Evolutionary conservation across 176 grass and related monocot genomes (phyloP).

Genomic region (Rhynchospora breviuscula): DNA sequence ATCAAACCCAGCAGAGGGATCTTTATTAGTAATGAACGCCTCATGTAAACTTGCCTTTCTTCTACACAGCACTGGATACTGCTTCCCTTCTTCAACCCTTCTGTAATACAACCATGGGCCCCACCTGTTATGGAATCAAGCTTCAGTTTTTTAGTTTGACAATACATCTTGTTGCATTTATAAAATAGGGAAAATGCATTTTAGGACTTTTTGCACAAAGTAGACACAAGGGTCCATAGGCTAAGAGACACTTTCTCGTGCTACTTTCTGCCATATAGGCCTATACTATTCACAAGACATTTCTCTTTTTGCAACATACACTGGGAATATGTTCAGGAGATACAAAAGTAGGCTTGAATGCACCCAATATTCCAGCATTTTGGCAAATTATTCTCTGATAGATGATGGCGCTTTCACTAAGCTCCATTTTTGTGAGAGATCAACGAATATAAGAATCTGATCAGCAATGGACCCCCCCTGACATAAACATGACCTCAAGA

Average conservation of each 20-base stretch:
- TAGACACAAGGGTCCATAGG: no score
- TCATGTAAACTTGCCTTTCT: slow-evolving; percentile 54
- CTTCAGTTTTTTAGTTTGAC: slow-evolving; percentile 1
- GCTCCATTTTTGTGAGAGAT: background rate
- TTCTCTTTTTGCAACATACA: background rate
- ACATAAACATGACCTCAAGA: background rate
- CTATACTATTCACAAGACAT: background rate
- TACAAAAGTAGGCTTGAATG: background rate
- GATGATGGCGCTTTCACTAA: background rate
- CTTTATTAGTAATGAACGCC: slow-evolving; percentile 76
- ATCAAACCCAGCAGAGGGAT: slow-evolving; percentile 81
- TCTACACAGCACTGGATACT: slow-evolving; percentile 75
- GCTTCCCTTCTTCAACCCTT: slow-evolving; percentile 77
- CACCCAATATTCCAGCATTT: background rate
- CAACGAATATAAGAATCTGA: background rate
- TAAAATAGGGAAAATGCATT: no score
- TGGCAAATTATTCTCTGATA: background rate
- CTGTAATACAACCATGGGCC: slow-evolving; percentile 90
- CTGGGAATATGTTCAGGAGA: background rate
- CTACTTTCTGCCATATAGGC: background rate
- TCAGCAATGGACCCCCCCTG: background rate
- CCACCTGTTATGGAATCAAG: slow-evolving; percentile 28
- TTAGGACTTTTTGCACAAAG: no score
- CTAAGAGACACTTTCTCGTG: background rate
- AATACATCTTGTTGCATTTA: background rate